Evolutionary conservation across 805 yeast genomes (phyloP).

Genomic region (Ogataea polymorpha): DNA sequence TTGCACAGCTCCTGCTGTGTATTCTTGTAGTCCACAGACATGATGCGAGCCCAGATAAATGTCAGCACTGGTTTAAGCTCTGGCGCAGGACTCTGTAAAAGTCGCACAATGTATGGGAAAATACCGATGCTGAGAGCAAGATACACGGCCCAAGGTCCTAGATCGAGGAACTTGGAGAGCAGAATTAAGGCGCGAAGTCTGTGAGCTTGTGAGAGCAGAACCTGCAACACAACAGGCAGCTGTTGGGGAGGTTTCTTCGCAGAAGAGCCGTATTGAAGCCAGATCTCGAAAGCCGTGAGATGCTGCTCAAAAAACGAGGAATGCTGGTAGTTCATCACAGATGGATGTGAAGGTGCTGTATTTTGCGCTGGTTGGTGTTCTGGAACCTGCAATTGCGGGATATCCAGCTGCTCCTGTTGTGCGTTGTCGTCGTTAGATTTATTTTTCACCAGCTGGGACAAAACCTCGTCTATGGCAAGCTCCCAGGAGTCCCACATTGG

Average conservation of each 20-base stretch:
- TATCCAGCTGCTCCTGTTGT: conserved; percentile 25
- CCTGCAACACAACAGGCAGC: conserved; percentile 89
- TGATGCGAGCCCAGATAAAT: conserved; percentile 95
- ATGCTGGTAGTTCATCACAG: conserved; percentile 63
- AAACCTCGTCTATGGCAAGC: conserved; percentile 89
- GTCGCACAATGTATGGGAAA: conserved; percentile 88
- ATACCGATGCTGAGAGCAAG: conserved; percentile 91
- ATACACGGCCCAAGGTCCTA: conserved; percentile 98
- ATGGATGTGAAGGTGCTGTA: conserved; percentile 14
- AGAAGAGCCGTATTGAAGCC: conserved; percentile 89
- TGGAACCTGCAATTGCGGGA: conserved; percentile 30
- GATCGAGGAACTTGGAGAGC: conserved; percentile 79
- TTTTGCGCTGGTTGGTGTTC: conserved; percentile 15
- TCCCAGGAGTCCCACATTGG: conserved; percentile 99
- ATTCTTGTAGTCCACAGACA: conserved; percentile 89
- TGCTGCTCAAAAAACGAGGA: conserved; percentile 95
- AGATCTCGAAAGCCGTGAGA: conserved; percentile 90
- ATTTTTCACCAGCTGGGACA: conserved; percentile 60
- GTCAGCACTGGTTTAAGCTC: conserved; percentile 92
- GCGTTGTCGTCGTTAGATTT: conserved; percentile 24
- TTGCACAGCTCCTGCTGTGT: conserved; percentile 91
- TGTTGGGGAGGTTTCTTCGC: conserved; percentile 90
- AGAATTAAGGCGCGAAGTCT: conserved; percentile 83
- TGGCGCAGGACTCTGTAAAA: conserved; percentile 91
- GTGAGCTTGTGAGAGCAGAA: conserved; percentile 89